Base-by-base conservation (phyloP, 2,329 filamentous ascomycete species). In the Cryphonectria japonica region DNA sequence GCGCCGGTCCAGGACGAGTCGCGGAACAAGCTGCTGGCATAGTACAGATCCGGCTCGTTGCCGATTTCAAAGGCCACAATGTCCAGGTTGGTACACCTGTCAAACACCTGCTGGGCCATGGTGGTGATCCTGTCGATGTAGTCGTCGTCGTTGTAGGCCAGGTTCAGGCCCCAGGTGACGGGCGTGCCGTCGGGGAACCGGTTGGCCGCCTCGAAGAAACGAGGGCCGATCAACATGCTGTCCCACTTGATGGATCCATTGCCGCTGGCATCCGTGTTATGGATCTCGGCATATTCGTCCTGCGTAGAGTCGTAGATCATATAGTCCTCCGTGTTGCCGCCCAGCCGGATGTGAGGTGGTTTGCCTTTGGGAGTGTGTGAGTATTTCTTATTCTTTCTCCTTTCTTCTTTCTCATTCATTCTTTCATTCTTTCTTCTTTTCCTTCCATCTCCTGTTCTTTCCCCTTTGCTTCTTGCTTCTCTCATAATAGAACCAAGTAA, bases 261-360 rank as follows among this genome's bases (percentile, higher is more conserved):
- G 9, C 81, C 83, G 2, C 75, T 76, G 1, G 82, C 78, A 66
- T 81, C 72, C 0, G 76, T 74, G 72, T 86, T 85, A 37, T 75
- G 74, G 59, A 78, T 75, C 78, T 82, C 81, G 26, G 73, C 74
- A 74, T 80, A 83, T 26, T 78, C 72, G 39, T 76, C 71, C 70
- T 83, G 81, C 63, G 75, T 75, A 16, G 76, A 69, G 68, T 83
- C 77, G 74, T 79, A 87, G 43, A 85, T 74, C 79, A 86, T 83
- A 76, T 85, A 84, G 73, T 86, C 85, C 72, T 82, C 80, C 2
- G 85, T 86, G 76, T 86, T 86, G 68, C 85, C 85, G 69, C 85
- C 85, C 9, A 87, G 74, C 6, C 85, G 82, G 46, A 86, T 80
- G 75, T 85, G 83, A 1, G 84, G 81, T 11, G 84, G 84, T 46